Base-by-base conservation (phyloP, 805 yeast genomes). In the Cyberlindnera mycetangii region DNA sequence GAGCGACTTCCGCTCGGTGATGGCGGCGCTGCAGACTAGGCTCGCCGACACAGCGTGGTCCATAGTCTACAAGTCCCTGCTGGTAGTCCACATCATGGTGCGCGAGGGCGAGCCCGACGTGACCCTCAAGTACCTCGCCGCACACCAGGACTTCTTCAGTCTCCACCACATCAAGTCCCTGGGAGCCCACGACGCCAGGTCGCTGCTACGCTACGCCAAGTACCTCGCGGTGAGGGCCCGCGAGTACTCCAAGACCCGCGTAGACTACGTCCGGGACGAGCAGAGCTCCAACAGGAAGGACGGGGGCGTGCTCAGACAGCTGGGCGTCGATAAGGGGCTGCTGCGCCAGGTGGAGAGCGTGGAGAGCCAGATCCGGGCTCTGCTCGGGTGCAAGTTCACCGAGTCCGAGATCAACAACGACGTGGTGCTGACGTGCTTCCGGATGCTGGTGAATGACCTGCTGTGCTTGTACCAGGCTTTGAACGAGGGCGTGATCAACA, bases 401-500 rank as follows among this genome's bases (percentile, higher is more conserved):
- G 95, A 89, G 60, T 74, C 74, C 44, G 97, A 92, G 54, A 78
- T 89, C 40, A 83, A 81, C 52, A 89, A 89, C 64, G 97, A 93
- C 59, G 76, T 93, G 38, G 67, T 89, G 18, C 70, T 92, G 51
- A 85, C 92, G 32, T 85, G 92, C 24, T 93, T 92, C 69, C 73
- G 96, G 46, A 74, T 92, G 67, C 74, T 93, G 38, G 96, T 92
- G n/a, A 86, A 85, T 55, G 99, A 93, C 63, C 71, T 92, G 50
- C 72, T 93, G 52, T 79, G 90, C 1, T 69, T 93, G 32, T 95
- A 88, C 67, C 96, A 92, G 66, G 83, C 87, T 37, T 70, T 93
- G 53, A 93, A 93, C 66, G 98, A 93, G 66, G 99, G 98, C 31
- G 96, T 93, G 20, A 90, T 93, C 55, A 93, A 93, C 56, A 68